Conservation (phyloP, 1,284 basidiomycete genomes). For the Apiotrichum akiyoshidainum region DNA sequence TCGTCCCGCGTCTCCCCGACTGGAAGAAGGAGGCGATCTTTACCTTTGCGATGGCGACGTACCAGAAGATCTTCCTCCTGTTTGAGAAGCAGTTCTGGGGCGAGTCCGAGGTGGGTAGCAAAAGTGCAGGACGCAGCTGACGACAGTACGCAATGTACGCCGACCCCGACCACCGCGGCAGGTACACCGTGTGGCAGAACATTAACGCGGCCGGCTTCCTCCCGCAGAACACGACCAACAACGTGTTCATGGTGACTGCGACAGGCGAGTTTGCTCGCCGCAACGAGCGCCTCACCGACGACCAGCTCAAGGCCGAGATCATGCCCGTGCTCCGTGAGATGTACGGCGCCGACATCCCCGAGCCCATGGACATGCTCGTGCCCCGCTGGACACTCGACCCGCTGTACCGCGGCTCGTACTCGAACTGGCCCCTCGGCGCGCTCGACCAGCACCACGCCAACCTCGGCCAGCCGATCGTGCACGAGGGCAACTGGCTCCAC, state of each 20-base stretch:
- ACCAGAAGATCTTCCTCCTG: conserved; percentile 68
- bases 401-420: conserved; percentile 64
- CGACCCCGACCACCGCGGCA: conserved; percentile 58
- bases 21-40: conserved; percentile 67
- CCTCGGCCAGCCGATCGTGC: conserved; percentile 19
- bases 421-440: conserved; percentile 60
- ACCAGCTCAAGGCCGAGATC: conserved; percentile 57
- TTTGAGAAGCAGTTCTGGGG: conserved; percentile 69
- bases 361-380: conserved; percentile 59
- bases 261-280: conserved; percentile 57
- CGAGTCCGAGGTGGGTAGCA: conserved; percentile 57
- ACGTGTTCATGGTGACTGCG: conserved; percentile 63
- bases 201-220: conserved; percentile 62
- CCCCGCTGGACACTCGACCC: conserved; percentile 60
- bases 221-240: conserved; percentile 49
- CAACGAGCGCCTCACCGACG: conserved; percentile 57
- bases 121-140: conserved; percentile 1
- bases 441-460: conserved; percentile 27
- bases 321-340: conserved; percentile 59
- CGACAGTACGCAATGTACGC: conserved; percentile 63
- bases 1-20: conserved; percentile 59
- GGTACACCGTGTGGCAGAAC: conserved; percentile 68
- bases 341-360: conserved; percentile 58
- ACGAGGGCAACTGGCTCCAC: conserved; percentile 14
- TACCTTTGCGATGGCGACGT: conserved; percentile 63